Conservation (phyloP, 192 early-diverging fungal genomes). For the Ambispora gerdemannii region DNA sequence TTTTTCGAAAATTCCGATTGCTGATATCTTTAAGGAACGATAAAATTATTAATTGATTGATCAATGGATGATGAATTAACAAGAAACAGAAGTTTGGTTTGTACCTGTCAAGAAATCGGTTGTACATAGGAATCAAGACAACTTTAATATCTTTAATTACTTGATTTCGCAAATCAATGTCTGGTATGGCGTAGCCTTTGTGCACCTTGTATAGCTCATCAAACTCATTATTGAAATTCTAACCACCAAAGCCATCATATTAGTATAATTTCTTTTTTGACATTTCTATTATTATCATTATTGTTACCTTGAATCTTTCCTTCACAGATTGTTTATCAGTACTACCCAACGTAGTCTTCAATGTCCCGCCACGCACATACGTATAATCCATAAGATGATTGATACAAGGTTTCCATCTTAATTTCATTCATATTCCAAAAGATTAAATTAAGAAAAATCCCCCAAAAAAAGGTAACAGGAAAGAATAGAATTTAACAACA, state of each 20-base stretch:
- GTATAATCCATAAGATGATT: constrained; percentile 72
- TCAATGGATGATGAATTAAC: not conserved
- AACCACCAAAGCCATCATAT: no score
- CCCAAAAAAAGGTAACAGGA: not conserved
- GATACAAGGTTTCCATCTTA: constrained; percentile 70
- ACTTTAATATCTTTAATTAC: constrained; percentile 70
- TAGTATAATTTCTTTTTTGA: not conserved
- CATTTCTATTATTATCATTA: not conserved
- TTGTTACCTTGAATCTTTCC: constrained; percentile 76
- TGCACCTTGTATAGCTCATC: constrained; percentile 70
- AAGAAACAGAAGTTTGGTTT: constrained; percentile 23
- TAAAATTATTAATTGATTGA: constrained; percentile 13
- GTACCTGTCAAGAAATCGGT: constrained; percentile 70
- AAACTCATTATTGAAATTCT: constrained; percentile 82
- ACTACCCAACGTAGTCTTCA: constrained; percentile 59
- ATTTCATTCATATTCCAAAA: not conserved
- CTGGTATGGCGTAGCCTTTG: constrained; percentile 73
- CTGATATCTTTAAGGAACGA: constrained; percentile 44
- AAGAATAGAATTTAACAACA: not conserved
- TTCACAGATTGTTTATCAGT: constrained; percentile 73
- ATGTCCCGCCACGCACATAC: constrained; percentile 60
- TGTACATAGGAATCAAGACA: constrained; percentile 76
- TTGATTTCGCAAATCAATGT: constrained; percentile 65
- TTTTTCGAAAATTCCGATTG: constrained; percentile 78
- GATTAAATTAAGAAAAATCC: not conserved